Conservation (phyloP, 2,329 filamentous ascomycete genomes). For the Bipolaris zeicola region DNA sequence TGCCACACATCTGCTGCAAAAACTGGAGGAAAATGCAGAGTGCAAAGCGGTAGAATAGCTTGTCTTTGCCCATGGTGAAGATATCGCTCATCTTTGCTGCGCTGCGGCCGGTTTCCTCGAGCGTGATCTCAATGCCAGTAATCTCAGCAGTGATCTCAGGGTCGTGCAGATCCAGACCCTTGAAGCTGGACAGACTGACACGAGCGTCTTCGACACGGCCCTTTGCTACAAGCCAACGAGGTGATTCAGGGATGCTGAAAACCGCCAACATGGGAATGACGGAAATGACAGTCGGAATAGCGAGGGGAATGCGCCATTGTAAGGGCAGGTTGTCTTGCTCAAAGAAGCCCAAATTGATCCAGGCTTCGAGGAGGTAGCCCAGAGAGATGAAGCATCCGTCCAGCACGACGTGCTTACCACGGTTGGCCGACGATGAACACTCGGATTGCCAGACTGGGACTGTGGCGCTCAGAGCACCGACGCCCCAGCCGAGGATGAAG, state of each 20-base stretch:
- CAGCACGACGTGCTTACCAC: slow-evolving; percentile 50
- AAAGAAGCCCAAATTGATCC: slow-evolving; percentile 62
- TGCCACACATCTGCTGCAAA: slow-evolving; percentile 59
- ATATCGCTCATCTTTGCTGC: slow-evolving; percentile 65
- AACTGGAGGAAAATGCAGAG: slow-evolving; percentile 59
- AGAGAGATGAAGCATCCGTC: slow-evolving; percentile 55
- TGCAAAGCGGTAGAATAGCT: slow-evolving; percentile 66
- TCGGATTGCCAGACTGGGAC: slow-evolving; percentile 57
- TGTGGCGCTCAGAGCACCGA: slow-evolving; percentile 52
- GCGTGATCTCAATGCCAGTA: slow-evolving; percentile 62
- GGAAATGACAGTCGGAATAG: slow-evolving; percentile 64
- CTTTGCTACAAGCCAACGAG: slow-evolving; percentile 70
- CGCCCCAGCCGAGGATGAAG: slow-evolving; percentile 52
- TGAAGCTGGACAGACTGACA: slow-evolving; percentile 48
- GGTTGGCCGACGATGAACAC: slow-evolving; percentile 47
- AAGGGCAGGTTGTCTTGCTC: slow-evolving; percentile 63
- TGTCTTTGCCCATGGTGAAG: slow-evolving; percentile 63
- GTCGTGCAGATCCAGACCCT: slow-evolving; percentile 47
- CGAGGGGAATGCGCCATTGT: slow-evolving; percentile 71
- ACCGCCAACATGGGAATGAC: slow-evolving; percentile 61
- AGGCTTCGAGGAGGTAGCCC: slow-evolving; percentile 54
- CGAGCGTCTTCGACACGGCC: slow-evolving; percentile 70
- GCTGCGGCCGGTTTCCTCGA: slow-evolving; percentile 58
- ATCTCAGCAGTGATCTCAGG: slow-evolving; percentile 67
- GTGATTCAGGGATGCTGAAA: slow-evolving; percentile 74